Base-by-base conservation (phyloP, 164 flowering plant species). In the Sedum album region DNA sequence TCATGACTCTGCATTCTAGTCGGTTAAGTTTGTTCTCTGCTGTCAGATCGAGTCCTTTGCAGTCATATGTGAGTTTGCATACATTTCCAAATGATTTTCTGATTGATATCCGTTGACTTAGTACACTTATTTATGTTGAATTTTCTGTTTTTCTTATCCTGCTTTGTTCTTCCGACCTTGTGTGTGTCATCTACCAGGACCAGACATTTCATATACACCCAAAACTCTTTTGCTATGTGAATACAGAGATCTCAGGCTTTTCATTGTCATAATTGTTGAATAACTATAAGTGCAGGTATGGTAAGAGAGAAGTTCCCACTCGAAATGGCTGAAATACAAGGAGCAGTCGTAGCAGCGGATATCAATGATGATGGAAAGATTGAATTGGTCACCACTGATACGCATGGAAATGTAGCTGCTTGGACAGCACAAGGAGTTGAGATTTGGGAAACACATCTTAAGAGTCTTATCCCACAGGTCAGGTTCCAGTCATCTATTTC, bases 251-350 rank as follows among this genome's bases (percentile, higher is more conserved):
- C 13, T 36, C 21, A 36, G 23, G 31, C 44, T 39, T 15, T 4
- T 42, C 49, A 57, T 21, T 25, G n/a, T 65, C 17, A 0, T n/a
- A 10, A n/a, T 36, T 21, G n/a, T 36, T 35, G 6, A 33, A 65
- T n/a, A 36, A 26, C 20, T 64, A 25, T 6, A 65, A 63, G 8
- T 77, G 41, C 86, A 95, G 99, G 99, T 33, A 83, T 88, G 42
- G 74, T 86, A 39, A 88, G 99, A 79, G 84, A 85, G 38, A 90
- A 88, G 39, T 95, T 95, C 75, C 99, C 99, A 68, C 99, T 92
- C 75, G 89, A 92, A 79, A 90, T 95, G 97, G 99, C 97, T 72
- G 97, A 95, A 77, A 95, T 95, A 82, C 99, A 92, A 81, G 96
- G 86, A 71, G 81, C 87, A 23, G 90, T 90, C 31, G 82, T 86